Evolutionary conservation across 176 grass and related monocot genomes (phyloP).

Genomic region (Carex pumila): DNA sequence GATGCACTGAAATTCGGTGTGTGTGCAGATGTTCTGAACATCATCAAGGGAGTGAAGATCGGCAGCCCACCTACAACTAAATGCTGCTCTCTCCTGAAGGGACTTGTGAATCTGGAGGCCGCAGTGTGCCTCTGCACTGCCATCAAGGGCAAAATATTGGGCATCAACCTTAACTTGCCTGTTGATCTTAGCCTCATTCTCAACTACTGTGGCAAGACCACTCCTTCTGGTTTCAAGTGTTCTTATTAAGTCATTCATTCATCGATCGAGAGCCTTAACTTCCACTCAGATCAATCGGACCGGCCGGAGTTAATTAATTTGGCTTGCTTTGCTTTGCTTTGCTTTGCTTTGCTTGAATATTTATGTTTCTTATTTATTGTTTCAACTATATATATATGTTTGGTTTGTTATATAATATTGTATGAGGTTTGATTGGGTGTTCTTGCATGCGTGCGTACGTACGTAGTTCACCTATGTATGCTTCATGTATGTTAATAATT

Average conservation of each 20-base stretch:
- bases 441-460: background rate
- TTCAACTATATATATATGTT: no score
- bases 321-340: background rate
- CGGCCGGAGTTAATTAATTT: background rate
- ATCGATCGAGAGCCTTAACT: background rate
- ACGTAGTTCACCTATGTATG: no score
- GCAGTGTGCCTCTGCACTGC: conserved; percentile 35
- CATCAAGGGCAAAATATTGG: conserved; percentile 18
- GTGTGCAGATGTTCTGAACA: conserved; percentile 23
- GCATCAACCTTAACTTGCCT: conserved; percentile 24
- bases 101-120: conserved; percentile 30
- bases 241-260: background rate
- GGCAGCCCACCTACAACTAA: background rate
- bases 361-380: no score
- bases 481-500: conserved; percentile 2
- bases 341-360: background rate
- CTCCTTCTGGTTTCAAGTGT: conserved; percentile 23
- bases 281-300: no score
- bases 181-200: conserved; percentile 32
- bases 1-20: conserved; percentile 25
- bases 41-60: conserved; percentile 4
- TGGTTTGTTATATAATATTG: background rate
- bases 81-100: conserved; percentile 23
- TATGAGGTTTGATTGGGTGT: background rate
- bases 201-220: conserved; percentile 27